Base-by-base conservation (phyloP, 768 basidiomycete species). In the Gautieria morchelliformis region DNA sequence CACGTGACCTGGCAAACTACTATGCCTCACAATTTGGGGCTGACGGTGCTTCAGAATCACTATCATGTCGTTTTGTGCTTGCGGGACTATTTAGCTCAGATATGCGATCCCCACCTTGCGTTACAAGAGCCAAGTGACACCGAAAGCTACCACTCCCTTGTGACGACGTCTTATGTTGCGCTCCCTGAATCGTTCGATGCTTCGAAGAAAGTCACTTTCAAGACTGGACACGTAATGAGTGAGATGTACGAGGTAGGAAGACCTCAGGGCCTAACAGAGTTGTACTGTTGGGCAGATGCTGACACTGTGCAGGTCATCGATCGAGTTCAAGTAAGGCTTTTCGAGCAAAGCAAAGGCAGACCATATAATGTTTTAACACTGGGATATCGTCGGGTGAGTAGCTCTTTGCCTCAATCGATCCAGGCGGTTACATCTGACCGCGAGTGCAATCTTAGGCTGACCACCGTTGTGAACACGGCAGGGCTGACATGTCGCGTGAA, bases 311-410 rank as follows among this genome's bases (percentile, higher is more conserved):
- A 89, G 87, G 66, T 87, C 17, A 75, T 88, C 50, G 80, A 85
- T 56, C 74, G 72, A 58, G 82, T 80, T 4, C 84, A 86, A 62
- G 76, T 75, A 55, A 74, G 70, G 39, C 66, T 88, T 8, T 77
- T 87, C 49, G 66, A 66, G 5, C 62, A 63, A 20, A 62, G 67
- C 48, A 72, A 66, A 24, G 69, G 67, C n/a, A 71, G 71, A 33
- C 67, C 74, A 15, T 70, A 73, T 1, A 85, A 89, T 63, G 73
- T 89, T 1, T 77, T 91, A 32, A 83, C 83, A 0, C 61, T 74
- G 12, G 89, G 89, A 2, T 90, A 88, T 66, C 73, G 78, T 32
- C 68, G 77, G 53, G 86, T 83, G 63, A 58, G 77, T 65, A 12
- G n/a, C 12, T n/a, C 37, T n/a, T 22, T 11, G 46, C 35, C 8